These are phyloP conservation scores for Erucastrum elatum DNA, from an alignment of 345 rosid genomes.

Conservation along the genomic window DNA sequence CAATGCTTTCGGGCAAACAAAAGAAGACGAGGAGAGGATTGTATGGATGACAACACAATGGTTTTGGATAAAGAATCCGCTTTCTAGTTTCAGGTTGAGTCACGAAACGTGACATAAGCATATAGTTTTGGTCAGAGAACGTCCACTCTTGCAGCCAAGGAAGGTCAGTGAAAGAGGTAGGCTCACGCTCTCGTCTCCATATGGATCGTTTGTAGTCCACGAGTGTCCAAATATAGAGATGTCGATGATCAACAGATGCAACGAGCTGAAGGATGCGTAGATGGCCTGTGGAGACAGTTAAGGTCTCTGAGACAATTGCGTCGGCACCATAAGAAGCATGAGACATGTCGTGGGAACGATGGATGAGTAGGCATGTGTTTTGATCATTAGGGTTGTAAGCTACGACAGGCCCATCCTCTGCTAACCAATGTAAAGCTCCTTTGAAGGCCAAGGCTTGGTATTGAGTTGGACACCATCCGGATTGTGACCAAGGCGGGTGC, in stretches of 20 bases:
- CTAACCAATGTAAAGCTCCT: slow-evolving; percentile 10
- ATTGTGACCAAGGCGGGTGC: background rate
- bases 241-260: background rate
- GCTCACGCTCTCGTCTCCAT: slow-evolving; percentile 5
- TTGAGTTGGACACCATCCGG: background rate
- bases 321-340: background rate
- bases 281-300: slow-evolving; percentile 4
- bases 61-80: background rate
- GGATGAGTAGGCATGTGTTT: background rate
- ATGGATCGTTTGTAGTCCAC: slow-evolving; percentile 9
- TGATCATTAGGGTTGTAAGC: slow-evolving; percentile 1
- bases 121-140: background rate
- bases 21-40: slow-evolving; percentile 9
- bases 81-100: background rate
- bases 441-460: background rate
- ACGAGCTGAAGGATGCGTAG: slow-evolving; percentile 15
- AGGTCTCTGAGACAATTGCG: slow-evolving; percentile 2
- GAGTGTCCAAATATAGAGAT: slow-evolving; percentile 18
- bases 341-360: background rate
- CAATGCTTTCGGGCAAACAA: background rate
- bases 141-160: slow-evolving; percentile 5
- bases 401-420: background rate
- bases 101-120: background rate
- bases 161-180: background rate
- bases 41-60: background rate